Base-by-base conservation (phyloP, 495 filamentous ascomycete species). In the Penicillium chermesinum region DNA sequence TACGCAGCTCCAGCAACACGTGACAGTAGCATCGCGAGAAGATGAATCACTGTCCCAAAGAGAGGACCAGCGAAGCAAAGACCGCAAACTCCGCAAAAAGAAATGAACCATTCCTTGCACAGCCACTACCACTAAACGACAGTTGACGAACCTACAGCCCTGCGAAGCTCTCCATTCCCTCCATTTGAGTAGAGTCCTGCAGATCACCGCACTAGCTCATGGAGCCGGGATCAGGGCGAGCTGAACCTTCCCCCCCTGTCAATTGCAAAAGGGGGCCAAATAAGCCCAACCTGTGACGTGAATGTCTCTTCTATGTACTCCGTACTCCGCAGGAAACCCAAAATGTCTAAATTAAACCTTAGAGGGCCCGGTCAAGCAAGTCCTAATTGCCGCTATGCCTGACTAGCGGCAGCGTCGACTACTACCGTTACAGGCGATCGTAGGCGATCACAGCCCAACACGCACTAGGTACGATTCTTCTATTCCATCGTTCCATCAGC, bases 341-440 rank as follows among this genome's bases (percentile, higher is more conserved):
- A n/a, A n/a, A n/a, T n/a, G n/a, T n/a, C n/a, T n/a, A n/a, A n/a
- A n/a, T n/a, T n/a, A n/a, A n/a, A n/a, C n/a, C n/a, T n/a, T n/a
- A n/a, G n/a, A n/a, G n/a, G n/a, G n/a, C n/a, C n/a, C n/a, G n/a
- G n/a, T n/a, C n/a, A n/a, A n/a, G n/a, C n/a, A 30, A 30, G 4
- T 30, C 25, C 25, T 10, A 30, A 30, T 10, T 5, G 25, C 25
- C 25, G 25, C 25, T 30, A 30, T 10, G 25, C 4, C n/a, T 30
- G 10, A 10, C 25, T 30, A 30, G 25, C 25, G 25, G 30, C 35
- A 37, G 35, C 27, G 25, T 48, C 27, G 12, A 35, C 34, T 52
- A 43, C 38, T 19, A 52, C 50, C 39, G 50, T 52, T 37, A 25
- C 50, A 52, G 50, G 33, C 39, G 44, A 43, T 48, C 44, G n/a